phyloP scores from a whole-genome alignment of 1,284 basidiomycete species.

The Rhodotorula sp. region DNA sequence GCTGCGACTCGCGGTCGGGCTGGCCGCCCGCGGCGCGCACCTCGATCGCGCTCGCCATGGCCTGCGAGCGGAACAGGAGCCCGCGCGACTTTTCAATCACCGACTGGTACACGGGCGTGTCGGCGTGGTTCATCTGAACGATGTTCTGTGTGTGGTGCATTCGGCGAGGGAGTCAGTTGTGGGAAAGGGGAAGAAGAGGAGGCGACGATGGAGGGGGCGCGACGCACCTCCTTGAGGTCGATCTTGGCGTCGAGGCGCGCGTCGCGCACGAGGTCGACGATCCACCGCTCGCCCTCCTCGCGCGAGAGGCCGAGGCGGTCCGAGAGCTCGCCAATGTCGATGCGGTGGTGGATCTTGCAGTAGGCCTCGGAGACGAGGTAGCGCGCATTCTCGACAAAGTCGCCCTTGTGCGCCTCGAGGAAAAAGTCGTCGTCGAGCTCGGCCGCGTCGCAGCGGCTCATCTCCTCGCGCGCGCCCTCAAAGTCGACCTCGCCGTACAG shows the following conservation, averaged over 20 bases:
- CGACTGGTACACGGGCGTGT: constrained; percentile 86
- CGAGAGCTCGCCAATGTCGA: constrained; percentile 94
- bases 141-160: constrained; percentile 77
- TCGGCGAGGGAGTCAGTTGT: constrained; percentile 9
- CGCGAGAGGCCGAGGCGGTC: constrained; percentile 85
- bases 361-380: constrained; percentile 96
- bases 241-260: constrained; percentile 97
- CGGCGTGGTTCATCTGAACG: constrained; percentile 89
- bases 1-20: constrained; percentile 29
- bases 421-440: constrained; percentile 94
- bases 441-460: constrained; percentile 70
- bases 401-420: constrained; percentile 81
- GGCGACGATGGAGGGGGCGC: constrained; percentile 67
- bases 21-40: constrained; percentile 52
- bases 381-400: constrained; percentile 93
- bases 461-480: constrained; percentile 79
- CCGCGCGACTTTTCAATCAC: constrained; percentile 96
- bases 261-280: constrained; percentile 96
- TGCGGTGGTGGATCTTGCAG: constrained; percentile 93
- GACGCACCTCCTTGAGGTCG: constrained; percentile 66
- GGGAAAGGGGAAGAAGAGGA: neutral
- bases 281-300: constrained; percentile 98
- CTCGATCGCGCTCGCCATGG: constrained; percentile 79
- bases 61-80: constrained; percentile 85
- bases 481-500: constrained; percentile 93